Evolutionary conservation across 495 filamentous ascomycete species (phyloP), one percentile per base, ranked within the genome.

Genomic region (Niebla homalea): DNA sequence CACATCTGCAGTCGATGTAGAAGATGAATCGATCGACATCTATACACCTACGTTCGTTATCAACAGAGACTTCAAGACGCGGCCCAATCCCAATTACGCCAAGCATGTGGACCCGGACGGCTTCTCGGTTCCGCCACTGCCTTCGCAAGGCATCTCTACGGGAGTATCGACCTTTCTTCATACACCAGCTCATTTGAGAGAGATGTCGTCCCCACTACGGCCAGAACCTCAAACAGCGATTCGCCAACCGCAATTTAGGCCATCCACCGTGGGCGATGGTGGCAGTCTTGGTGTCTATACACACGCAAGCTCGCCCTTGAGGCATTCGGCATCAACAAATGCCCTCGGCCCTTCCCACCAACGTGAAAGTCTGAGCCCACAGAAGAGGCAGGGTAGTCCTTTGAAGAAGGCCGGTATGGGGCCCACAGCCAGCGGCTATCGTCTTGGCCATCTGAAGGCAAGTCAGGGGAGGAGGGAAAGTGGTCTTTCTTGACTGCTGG

Each of bases 1-100:
- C 16, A 52, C 50, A 32, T 51, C 55, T 40, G 59, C 66, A 51
- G 49, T 59, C 46, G 53, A 62, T 42, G 58, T 67, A 46, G 65
- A 61, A 43, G 64, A 69, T 19, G 70, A 73, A 43, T 71, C 69
- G 43, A 79, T 94, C 11, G 77, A 83, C 36, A 70, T 78, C 19
- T 88, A 85, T 51, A 85, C 83, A 0, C 92, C 92, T 6, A 78
- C 83, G 1, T 80, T 84, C 0, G 68, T 88, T 43, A 77, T 94
- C 57, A 81, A 84, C 22, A 79, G 84, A n/a, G 81, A 79, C 25
- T 98, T 93, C 63, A 73, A 78, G 52, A 92, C 84, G 3, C 80
- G 84, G 41, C 87, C 90, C 8, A 97, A 97, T 58, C 85, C 86
- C 0, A 89, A 87, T 60, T 96, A 95, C 65, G 64, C 79, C 42